phyloP scores from a whole-genome alignment of 1,284 basidiomycete species.

The Moesziomyces sp. region DNA sequence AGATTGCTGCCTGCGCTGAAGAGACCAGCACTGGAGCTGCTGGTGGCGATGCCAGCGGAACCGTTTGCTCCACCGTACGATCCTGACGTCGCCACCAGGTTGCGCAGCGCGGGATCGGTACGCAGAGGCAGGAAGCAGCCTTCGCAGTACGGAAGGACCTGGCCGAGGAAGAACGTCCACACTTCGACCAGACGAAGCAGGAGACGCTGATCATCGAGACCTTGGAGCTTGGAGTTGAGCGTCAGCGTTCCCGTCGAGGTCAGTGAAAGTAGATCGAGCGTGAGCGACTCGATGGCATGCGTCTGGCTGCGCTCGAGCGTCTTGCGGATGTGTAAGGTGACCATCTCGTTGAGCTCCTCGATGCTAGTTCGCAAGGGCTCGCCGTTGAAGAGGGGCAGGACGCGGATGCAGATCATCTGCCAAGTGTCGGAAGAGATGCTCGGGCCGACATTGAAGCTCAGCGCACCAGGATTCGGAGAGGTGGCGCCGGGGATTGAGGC shows the following conservation, averaged over 20 bases:
- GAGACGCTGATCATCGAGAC: conserved; percentile 74
- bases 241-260: conserved; percentile 90
- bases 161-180: conserved; percentile 95
- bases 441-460: conserved; percentile 21
- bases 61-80: conserved; percentile 6
- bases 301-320: conserved; percentile 68
- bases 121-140: conserved; percentile 71
- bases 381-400: conserved; percentile 90
- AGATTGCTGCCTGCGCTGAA: conserved; percentile 22
- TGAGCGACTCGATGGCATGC: conserved; percentile 72
- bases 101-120: conserved; percentile 59
- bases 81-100: conserved; percentile 36
- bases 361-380: conserved; percentile 87
- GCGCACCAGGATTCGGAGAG: conserved; percentile 26
- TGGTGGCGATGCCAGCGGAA: conserved; percentile 1
- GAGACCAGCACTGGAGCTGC: neutral
- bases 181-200: conserved; percentile 82
- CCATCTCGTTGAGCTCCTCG: conserved; percentile 87
- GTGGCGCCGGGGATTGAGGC: conserved; percentile 6
- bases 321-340: conserved; percentile 75
- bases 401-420: conserved; percentile 83
- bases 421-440: conserved; percentile 70
- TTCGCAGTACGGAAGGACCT: conserved; percentile 88
- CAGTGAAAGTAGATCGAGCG: conserved; percentile 82
- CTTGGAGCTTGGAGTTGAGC: conserved; percentile 81